phyloP scores from a whole-genome alignment of 805 yeast genomes.

The Blastobotrys parvus region DNA sequence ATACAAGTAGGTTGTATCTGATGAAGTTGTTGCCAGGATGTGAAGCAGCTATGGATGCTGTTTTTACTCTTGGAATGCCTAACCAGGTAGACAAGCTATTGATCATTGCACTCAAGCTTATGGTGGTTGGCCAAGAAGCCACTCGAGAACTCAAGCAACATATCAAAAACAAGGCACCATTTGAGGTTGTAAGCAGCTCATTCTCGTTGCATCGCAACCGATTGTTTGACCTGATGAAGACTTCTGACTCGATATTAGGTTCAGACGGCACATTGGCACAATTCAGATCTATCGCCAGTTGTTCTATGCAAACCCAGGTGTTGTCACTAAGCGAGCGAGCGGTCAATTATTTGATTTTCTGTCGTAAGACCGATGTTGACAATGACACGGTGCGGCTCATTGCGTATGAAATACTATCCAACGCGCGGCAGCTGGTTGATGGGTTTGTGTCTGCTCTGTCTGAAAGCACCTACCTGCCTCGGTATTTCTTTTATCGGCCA shows the following conservation, averaged over 20 bases:
- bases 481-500: conserved; percentile 11
- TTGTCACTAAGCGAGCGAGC: not conserved
- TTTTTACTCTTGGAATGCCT: not conserved
- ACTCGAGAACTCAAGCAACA: not conserved
- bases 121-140: not conserved
- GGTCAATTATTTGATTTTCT: not conserved
- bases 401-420: not conserved
- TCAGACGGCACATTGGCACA: not conserved
- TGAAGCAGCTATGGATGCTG: not conserved
- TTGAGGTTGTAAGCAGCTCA: not conserved
- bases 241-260: not conserved
- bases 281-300: not conserved
- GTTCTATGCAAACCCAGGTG: not conserved
- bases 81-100: not conserved
- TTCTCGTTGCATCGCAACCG: not conserved
- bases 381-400: not conserved
- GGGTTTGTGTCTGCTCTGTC: not conserved
- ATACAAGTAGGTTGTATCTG: not conserved
- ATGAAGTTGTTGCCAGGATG: not conserved
- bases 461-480: conserved; percentile 1
- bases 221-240: not conserved
- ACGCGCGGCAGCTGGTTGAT: not conserved
- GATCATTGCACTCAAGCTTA: not conserved
- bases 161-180: not conserved
- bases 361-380: not conserved